Evolutionary conservation across 2,329 filamentous ascomycete genomes (phyloP), one percentile per base, ranked within the genome.

Genomic region (Aspergillus ochraceoroseus): DNA sequence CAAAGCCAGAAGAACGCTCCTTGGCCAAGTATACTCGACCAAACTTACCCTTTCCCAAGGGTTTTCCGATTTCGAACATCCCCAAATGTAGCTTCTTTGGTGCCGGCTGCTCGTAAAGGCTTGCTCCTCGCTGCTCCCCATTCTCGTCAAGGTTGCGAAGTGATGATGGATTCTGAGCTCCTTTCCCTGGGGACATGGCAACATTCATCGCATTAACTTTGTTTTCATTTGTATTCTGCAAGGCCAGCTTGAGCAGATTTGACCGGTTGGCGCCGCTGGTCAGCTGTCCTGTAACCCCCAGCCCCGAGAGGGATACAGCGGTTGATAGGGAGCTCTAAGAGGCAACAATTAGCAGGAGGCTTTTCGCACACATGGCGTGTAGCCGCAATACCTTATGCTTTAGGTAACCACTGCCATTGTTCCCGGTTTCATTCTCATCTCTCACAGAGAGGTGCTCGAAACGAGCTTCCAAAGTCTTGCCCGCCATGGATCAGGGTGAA

Each of bases 21-120:
- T 86, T 83, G 33, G 85, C 86, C 18, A 94, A 78, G 61, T 94
- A 94, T 2, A 94, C 87, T 31, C 86, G 78, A 1, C 86, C 86
- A 58, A 92, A 94, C 62, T 92, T 94, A 49, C 86, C 86, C 68
- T 92, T 92, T 38, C 86, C 86, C 3, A 94, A 72, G 1, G 86
- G 85, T 53, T 87, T 84, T 26, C 86, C 86, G 50, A 94, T 94
- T 64, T 95, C 88, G 63, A 94, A 94, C 86, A 94, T 94, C 66
- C 87, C 85, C 3, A 95, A 78, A 61, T 94, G 87, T 67, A 89
- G 89, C 53, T 87, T 61, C 41, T 69, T 72, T 3, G 70, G 65
- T 39, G 48, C 63, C 57, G 79, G 74, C 57, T 82, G 78, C 32
- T 82, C 74, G 43, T 75, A 70, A 39, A 82, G 64, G 6, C 71